Percentiles rank a stretch among this genome's conserved stretches.
Evolutionary conservation across 805 yeast genomes (phyloP).

Genomic region (Ogataea saltuana): DNA sequence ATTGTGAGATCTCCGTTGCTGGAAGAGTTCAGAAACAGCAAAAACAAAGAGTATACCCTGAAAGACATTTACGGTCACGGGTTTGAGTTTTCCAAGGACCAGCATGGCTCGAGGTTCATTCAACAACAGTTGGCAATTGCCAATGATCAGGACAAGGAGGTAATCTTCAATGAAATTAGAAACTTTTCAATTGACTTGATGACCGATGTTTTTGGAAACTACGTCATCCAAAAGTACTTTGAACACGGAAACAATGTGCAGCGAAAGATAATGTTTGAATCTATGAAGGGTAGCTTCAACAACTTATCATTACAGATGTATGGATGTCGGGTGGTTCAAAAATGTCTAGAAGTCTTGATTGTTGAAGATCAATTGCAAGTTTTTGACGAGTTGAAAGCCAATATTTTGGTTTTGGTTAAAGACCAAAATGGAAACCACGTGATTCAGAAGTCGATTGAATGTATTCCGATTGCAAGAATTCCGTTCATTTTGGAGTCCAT

Average conservation of each 20-base stretch:
- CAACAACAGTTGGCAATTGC: constrained; percentile 81
- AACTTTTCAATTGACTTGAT: constrained; percentile 73
- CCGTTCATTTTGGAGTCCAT: constrained; percentile 74
- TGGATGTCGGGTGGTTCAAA: constrained; percentile 96
- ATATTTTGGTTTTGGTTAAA: constrained; percentile 69
- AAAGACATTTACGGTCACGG: constrained; percentile 84
- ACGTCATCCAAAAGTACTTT: constrained; percentile 91
- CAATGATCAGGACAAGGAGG: constrained; percentile 67
- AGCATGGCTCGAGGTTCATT: constrained; percentile 94
- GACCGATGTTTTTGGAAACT: constrained; percentile 98
- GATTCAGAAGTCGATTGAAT: constrained; percentile 90
- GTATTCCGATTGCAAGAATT: constrained; percentile 68
- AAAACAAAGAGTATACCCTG: constrained; percentile 59
- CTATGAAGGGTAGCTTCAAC: constrained; percentile 74
- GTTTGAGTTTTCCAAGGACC: constrained; percentile 90
- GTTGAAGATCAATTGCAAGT: constrained; percentile 65
- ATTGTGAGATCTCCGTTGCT: constrained; percentile 75
- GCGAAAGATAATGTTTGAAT: constrained; percentile 62
- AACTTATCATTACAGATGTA: constrained; percentile 89
- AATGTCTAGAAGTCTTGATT: constrained; percentile 77
- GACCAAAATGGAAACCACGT: constrained; percentile 99
- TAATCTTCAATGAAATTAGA: constrained; percentile 80
- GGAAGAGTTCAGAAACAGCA: constrained; percentile 79
- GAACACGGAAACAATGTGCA: constrained; percentile 78
- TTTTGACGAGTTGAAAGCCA: constrained; percentile 63